A percentile compares a stretch with the other conserved stretches of the same genome.
Conservation (phyloP, 495 filamentous ascomycete genomes). For the Aspergillus saccharolyticus region DNA sequence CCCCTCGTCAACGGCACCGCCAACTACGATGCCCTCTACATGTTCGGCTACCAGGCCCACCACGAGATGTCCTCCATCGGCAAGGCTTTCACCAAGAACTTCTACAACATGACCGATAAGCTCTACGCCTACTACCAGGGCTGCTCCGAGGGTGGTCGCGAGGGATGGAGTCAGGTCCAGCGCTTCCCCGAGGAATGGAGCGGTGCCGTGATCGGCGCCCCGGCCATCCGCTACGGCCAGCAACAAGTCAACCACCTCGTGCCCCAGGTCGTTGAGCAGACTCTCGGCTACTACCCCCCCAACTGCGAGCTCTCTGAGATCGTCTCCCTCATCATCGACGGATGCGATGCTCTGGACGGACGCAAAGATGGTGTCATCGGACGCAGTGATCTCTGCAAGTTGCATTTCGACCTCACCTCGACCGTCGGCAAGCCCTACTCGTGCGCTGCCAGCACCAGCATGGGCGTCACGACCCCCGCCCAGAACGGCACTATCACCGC, state of each 20-base stretch:
- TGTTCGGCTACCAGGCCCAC: constrained; percentile 43
- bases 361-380: constrained; percentile 44
- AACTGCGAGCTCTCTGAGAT: constrained; percentile 74
- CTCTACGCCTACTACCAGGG: constrained; percentile 50
- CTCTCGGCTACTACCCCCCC: constrained; percentile 68
- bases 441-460: constrained; percentile 21
- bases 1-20: constrained; percentile 39
- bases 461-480: constrained; percentile 24
- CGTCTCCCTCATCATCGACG: constrained; percentile 55
- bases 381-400: constrained; percentile 44
- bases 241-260: constrained; percentile 3
- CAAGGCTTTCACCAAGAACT: constrained; percentile 32
- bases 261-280: constrained; percentile 66
- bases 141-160: constrained; percentile 49
- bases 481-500: constrained; percentile 43
- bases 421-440: constrained; percentile 41
- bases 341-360: constrained; percentile 48
- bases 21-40: constrained; percentile 39
- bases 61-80: constrained; percentile 30
- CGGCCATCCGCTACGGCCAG: constrained; percentile 14
- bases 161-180: constrained; percentile 47
- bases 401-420: constrained; percentile 34
- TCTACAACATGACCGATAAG: constrained; percentile 33
- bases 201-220: constrained; percentile 42
- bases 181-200: constrained; percentile 42